Percentiles rank a stretch among this genome's conserved stretches.
Conservation (phyloP, 306 rosid genomes). For the Pyrus betulifolia region DNA sequence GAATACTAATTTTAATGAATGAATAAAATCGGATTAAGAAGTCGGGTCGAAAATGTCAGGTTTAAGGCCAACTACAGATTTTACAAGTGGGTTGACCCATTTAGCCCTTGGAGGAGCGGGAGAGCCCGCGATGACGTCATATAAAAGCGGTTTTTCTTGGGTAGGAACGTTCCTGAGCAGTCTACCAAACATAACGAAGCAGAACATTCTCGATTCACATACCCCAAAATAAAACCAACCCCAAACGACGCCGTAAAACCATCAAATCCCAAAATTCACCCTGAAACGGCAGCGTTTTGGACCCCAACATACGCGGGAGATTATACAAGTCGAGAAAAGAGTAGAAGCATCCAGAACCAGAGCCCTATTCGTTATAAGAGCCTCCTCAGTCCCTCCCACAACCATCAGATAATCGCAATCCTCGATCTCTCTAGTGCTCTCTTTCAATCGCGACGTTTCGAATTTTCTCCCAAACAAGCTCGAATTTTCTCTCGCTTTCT, state of each 20-base stretch:
- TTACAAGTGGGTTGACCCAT: too few relatives aligned
- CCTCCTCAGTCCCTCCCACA: rapidly evolving
- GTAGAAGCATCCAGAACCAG: slow-evolving; percentile 46
- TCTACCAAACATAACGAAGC: background rate
- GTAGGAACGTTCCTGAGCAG: background rate
- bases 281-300: background rate
- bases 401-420: background rate
- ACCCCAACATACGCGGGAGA: background rate
- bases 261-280: too few relatives aligned
- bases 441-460: background rate
- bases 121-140: background rate
- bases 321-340: slow-evolving; percentile 6
- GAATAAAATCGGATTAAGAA: too few relatives aligned
- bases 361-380: background rate
- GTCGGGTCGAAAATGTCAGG: too few relatives aligned
- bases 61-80: too few relatives aligned
- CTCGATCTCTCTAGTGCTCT: background rate
- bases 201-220: slow-evolving; percentile 1
- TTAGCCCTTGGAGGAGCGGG: background rate
- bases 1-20: too few relatives aligned
- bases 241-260: background rate
- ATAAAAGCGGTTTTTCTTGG: background rate
- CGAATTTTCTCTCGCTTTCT: background rate
- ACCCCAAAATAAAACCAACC: background rate
- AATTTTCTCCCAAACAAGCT: background rate